phyloP scores from a whole-genome alignment of 805 yeast genomes.

The Cyberlindnera veronae region DNA sequence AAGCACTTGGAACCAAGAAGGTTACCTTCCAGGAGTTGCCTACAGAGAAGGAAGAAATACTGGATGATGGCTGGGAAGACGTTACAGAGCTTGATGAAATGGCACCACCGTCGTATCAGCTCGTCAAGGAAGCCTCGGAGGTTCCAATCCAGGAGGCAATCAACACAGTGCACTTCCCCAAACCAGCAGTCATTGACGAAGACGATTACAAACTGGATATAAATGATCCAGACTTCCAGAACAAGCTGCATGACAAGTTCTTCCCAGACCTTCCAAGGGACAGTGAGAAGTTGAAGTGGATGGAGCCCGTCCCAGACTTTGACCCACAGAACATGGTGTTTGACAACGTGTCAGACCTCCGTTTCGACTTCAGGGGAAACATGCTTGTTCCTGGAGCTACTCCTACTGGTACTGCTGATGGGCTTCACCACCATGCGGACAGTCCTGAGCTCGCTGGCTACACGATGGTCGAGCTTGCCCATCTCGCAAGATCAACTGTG shows the following conservation, averaged over 20 bases:
- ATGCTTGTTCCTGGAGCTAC: constrained; percentile 58
- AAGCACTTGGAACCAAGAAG: constrained; percentile 17
- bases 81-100: constrained; percentile 46
- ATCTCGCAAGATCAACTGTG: constrained; percentile 70
- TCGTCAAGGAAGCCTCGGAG: constrained; percentile 42
- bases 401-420: constrained; percentile 50
- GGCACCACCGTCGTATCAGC: constrained; percentile 47
- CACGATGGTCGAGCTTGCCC: constrained; percentile 78
- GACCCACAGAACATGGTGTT: constrained; percentile 30
- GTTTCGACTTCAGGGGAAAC: constrained; percentile 88
- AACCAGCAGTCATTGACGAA: constrained; percentile 43
- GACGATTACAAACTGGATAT: constrained; percentile 47
- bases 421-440: constrained; percentile 89
- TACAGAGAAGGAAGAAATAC: constrained; percentile 14
- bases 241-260: constrained; percentile 76
- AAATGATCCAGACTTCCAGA: constrained; percentile 74
- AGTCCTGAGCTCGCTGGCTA: constrained; percentile 91
- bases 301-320: constrained; percentile 60
- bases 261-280: constrained; percentile 90
- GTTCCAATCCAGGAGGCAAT: constrained; percentile 40
- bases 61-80: constrained; percentile 47
- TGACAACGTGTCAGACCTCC: constrained; percentile 57
- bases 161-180: constrained; percentile 61
- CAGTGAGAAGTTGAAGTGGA: constrained; percentile 84
- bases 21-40: constrained; percentile 20